Evolutionary conservation across 2,329 filamentous ascomycete genomes (phyloP), one percentile per base, ranked within the genome.

Genomic region (Cadophora gregata): DNA sequence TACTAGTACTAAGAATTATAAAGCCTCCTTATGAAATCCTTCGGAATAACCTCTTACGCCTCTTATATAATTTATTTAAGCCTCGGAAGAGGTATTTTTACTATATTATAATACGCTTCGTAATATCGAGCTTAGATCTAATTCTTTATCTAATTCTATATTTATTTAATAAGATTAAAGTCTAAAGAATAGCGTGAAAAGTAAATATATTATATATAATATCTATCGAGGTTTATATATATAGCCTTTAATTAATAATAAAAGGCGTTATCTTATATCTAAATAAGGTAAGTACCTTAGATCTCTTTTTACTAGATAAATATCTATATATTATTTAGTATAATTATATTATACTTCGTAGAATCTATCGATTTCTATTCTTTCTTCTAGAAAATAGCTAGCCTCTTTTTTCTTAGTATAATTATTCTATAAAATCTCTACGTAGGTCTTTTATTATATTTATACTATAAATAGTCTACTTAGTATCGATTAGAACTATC

Each of bases 121-220:
- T n/a, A 64, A 60, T 65, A 68, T 31, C 63, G 45, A 3, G 29
- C 6, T 56, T 68, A 47, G 47, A 69, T 69, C 56, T 50, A 66
- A 27, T 65, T 62, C 27, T 66, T 66, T 29, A 69, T 69, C 61
- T 31, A 69, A 47, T 51, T 58, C 64, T 47, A 69, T 6, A 69
- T 51, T 36, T 69, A 51, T 31, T 69, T 53, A 38, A 69, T 66
- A 5, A 69, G 21, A 33, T 69, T 69, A 4, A 69, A 36, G 59
- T 69, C 61, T 31, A 51, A 56, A 24, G 61, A 69, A 42, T 69
- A 69, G 3, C n/a, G 61, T 33, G 42, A 60, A 47, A 31, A 63
- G 2, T 45, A 14, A 50, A 69, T 67, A 10, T 16, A 53, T 1
- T 1, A 31, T 29, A 67, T 65, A 27, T 58, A 0, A 9, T 63